Conservation (phyloP, 225 moss, liverwort and hornwort genomes). For the Marchantia paleacea region DNA sequence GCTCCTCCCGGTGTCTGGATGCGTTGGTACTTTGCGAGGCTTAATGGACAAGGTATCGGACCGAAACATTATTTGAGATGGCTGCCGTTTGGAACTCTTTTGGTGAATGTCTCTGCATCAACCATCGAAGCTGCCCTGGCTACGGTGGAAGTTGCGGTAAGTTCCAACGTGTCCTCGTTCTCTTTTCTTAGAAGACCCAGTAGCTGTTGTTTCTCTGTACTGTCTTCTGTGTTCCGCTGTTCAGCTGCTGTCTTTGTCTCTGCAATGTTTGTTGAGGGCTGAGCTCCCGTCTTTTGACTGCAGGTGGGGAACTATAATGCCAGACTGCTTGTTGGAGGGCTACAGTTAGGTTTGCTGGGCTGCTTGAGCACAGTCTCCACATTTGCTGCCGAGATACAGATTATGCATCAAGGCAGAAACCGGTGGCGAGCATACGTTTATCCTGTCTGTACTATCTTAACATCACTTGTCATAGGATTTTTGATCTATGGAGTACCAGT, state of each 20-base stretch:
- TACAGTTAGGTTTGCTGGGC: slow-evolving; percentile 75
- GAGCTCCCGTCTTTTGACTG: slow-evolving; percentile 18
- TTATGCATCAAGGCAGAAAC: slow-evolving; percentile 55
- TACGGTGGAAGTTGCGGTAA: slow-evolving; percentile 54
- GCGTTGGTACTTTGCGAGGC: slow-evolving; percentile 77
- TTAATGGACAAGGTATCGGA: slow-evolving; percentile 87
- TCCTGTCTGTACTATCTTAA: slow-evolving; percentile 44
- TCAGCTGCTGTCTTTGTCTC: background rate
- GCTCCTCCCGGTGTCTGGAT: slow-evolving; percentile 95
- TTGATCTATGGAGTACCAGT: slow-evolving; percentile 67
- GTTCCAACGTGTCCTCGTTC: slow-evolving; percentile 18
- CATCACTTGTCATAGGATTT: slow-evolving; percentile 56
- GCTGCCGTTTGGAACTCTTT: slow-evolving; percentile 82
- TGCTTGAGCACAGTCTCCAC: slow-evolving; percentile 98
- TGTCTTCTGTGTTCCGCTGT: background rate
- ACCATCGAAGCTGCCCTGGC: slow-evolving; percentile 60
- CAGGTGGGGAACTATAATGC: slow-evolving; percentile 57
- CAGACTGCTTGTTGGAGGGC: slow-evolving; percentile 45
- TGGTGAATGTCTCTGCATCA: slow-evolving; percentile 74
- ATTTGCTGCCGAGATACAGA: slow-evolving; percentile 74
- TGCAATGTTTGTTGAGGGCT: background rate
- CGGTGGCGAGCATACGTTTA: slow-evolving; percentile 85
- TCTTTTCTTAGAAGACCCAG: background rate
- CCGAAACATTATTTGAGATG: slow-evolving; percentile 52
- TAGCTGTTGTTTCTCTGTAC: background rate